A percentile compares a stretch with the other conserved stretches of the same genome.
Evolutionary conservation across 2,329 filamentous ascomycete genomes (phyloP).

Genomic region (Colletotrichum sp.): DNA sequence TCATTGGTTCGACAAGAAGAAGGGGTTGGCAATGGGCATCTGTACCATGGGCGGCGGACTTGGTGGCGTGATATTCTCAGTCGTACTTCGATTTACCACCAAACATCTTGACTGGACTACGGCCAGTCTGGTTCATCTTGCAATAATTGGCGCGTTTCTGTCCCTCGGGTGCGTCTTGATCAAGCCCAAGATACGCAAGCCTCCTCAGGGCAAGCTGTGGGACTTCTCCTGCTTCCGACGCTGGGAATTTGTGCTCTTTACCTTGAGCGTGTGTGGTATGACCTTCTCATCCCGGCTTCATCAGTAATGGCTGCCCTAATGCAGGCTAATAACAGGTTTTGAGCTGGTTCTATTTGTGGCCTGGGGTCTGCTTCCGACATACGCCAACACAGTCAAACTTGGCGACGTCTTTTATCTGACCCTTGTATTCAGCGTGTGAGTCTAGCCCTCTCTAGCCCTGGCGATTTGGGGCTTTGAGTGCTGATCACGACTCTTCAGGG

Average conservation of each 20-base stretch:
- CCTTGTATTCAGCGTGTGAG: conserved; percentile 35
- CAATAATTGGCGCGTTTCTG: conserved; percentile 23
- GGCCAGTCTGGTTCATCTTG: conserved; percentile 26
- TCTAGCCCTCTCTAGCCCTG: background rate
- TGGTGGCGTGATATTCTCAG: conserved; percentile 34
- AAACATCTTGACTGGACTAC: conserved; percentile 23
- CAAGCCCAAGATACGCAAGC: conserved; percentile 12
- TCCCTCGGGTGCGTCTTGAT: conserved; percentile 25
- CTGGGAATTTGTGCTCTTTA: conserved; percentile 29
- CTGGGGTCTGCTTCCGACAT: conserved; percentile 34
- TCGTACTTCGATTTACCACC: conserved; percentile 29
- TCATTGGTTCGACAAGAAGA: conserved; percentile 28
- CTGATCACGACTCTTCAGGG: conserved; percentile 17
- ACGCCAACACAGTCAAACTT: conserved; percentile 26
- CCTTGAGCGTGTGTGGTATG: conserved; percentile 30
- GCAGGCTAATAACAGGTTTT: conserved; percentile 25
- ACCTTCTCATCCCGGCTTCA: background rate
- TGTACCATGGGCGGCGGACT: conserved; percentile 30
- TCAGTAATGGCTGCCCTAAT: background rate
- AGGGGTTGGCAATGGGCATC: conserved; percentile 27
- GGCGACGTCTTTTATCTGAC: conserved; percentile 31
- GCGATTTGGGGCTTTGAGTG: background rate
- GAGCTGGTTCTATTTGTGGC: conserved; percentile 34
- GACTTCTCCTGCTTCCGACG: conserved; percentile 21
- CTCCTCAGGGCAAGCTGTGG: background rate